Base-by-base conservation (phyloP, 805 yeast genomes). In the Saccharomycopsis sp. region DNA sequence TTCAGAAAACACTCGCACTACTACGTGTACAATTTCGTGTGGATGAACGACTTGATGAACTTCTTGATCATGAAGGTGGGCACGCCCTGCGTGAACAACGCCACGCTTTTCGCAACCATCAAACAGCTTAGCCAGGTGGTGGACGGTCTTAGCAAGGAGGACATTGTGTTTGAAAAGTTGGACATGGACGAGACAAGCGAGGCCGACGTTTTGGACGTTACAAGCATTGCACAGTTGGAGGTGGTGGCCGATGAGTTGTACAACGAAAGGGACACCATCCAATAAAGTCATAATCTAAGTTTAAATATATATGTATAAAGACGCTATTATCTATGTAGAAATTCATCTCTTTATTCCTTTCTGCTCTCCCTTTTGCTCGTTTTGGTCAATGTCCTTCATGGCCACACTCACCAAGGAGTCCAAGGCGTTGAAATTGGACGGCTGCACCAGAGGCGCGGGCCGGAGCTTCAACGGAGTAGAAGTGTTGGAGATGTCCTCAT, bases 1-100 rank as follows among this genome's bases (percentile, higher is more conserved):
- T 88, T 88, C 58, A 68, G 95, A 45, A 80, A 63, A 54, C 94
- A 86, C 54, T 94, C 86, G 53, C 70, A 80, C 16, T 86, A 86
- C 56, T 84, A 86, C 54, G 86, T 85, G 4, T 88, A 88, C 56
- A 82, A 82, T 54, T 76, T 75, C 53, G 68, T 87, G 0, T 68
- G 84, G 65, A 50, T 86, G 4, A 86, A 82, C 52, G 96, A 88
- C 56, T 63, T 85, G 48, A 69, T 83, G 43, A 64, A 79, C 12
- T 88, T 94, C 94, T 56, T 81, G 13, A 64, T 81, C 17, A 61
- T 71, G 42, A 77, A 74, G 39, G 56, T 66, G 29, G 67, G 67
- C 32, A 76, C 84, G 30, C 67, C 67, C 47, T 13, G 22, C 8
- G 19, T 46, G 6, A 46, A 29, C 19, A 17, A 31, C 16, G 27